These are phyloP conservation scores for Hibiscus syriacus DNA, from an alignment of 345 rosid species.

Conservation along the genomic window DNA sequence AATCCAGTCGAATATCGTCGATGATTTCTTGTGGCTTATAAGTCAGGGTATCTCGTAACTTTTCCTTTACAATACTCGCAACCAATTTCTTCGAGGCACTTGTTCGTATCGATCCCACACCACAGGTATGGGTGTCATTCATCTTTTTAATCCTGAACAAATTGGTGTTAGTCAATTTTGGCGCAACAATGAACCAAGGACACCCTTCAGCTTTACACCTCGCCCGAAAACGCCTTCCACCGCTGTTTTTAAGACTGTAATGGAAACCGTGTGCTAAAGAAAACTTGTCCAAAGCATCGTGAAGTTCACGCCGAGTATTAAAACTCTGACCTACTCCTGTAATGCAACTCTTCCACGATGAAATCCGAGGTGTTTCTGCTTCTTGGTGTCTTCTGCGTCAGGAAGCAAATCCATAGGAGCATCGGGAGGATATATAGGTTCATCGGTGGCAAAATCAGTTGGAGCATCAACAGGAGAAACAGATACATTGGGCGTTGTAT, in stretches of 20 bases:
- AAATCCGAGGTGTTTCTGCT: slow-evolving; percentile 15
- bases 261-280: slow-evolving; percentile 44
- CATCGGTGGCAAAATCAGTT: not conserved
- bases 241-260: slow-evolving; percentile 48
- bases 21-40: slow-evolving; percentile 51
- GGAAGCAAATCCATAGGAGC: slow-evolving; percentile 4
- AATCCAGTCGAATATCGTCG: slow-evolving; percentile 33
- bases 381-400: not conserved
- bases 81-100: slow-evolving; percentile 45
- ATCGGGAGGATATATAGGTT: not conserved
- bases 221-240: slow-evolving; percentile 40
- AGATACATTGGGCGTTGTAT: not conserved
- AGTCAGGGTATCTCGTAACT: slow-evolving; percentile 41
- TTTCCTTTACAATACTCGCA: slow-evolving; percentile 46
- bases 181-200: slow-evolving; percentile 47
- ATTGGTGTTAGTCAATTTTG: slow-evolving; percentile 36
- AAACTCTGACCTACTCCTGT: slow-evolving; percentile 56
- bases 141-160: slow-evolving; percentile 43
- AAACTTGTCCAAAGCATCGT: slow-evolving; percentile 47
- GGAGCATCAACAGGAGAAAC: slow-evolving; percentile 6
- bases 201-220: slow-evolving; percentile 46
- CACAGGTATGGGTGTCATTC: slow-evolving; percentile 43
- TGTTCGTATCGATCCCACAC: slow-evolving; percentile 14
- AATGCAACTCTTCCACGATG: slow-evolving; percentile 45
- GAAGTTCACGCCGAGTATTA: slow-evolving; percentile 42